Conservation (phyloP, 2,329 filamentous ascomycete species). For the Neonectria punicea region DNA sequence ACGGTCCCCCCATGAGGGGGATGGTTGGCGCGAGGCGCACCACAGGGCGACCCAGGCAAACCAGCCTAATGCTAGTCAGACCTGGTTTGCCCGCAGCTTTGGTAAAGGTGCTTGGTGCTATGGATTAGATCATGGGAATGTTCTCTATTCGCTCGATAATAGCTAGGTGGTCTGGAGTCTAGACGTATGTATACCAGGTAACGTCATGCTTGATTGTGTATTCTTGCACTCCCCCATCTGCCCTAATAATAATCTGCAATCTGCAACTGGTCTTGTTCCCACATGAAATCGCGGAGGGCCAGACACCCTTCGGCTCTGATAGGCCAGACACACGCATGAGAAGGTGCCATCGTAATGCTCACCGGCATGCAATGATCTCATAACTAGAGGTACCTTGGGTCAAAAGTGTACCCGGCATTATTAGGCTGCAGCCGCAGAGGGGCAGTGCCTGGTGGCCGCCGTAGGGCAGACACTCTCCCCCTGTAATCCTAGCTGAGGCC, state of each 20-base stretch:
- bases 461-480: background rate
- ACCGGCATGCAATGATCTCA: background rate
- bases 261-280: background rate
- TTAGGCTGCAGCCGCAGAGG: background rate
- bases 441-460: background rate
- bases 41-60: background rate
- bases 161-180: no score
- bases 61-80: no score
- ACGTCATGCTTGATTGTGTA: background rate
- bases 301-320: background rate
- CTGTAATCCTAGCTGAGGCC: background rate
- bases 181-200: no score
- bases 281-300: background rate
- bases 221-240: background rate
- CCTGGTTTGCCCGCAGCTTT: no score
- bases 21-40: background rate
- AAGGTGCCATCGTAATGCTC: background rate
- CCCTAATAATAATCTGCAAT: background rate
- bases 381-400: no score
- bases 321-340: background rate
- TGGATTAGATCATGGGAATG: background rate
- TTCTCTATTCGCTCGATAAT: no score
- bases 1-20: background rate
- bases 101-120: background rate
- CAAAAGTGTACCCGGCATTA: background rate